Conservation (phyloP, 2,329 filamentous ascomycete genomes). For the Xylaria digitata region DNA sequence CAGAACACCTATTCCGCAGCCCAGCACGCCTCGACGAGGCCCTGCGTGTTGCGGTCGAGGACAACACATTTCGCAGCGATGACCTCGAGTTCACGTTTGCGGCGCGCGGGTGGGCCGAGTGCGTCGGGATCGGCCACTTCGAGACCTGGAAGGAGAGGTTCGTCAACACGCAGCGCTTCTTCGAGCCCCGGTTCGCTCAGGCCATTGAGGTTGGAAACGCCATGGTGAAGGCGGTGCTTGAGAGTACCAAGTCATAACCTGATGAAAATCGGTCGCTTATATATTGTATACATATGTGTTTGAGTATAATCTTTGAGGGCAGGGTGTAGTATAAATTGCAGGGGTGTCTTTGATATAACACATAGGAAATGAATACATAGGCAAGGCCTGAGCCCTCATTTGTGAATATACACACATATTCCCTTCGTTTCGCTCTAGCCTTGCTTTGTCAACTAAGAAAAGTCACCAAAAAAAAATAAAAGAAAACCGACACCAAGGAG, state of each 20-base stretch:
- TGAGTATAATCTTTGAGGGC: no score
- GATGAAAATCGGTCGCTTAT: not conserved
- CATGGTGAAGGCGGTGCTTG: constrained; percentile 96
- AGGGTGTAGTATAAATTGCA: no score
- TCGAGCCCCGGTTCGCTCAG: constrained; percentile 88
- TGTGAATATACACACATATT: no score
- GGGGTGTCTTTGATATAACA: no score
- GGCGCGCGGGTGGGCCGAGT: constrained; percentile 94
- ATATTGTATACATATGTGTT: no score
- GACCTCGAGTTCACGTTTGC: constrained; percentile 98
- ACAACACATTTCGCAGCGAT: constrained; percentile 92
- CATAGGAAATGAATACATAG: no score
- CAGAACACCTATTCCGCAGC: constrained; percentile 93
- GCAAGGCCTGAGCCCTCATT: no score
- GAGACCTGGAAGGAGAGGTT: constrained; percentile 94
- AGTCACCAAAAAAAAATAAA: no score
- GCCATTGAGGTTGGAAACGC: constrained; percentile 90
- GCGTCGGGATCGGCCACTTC: constrained; percentile 90
- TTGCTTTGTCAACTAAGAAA: not conserved
- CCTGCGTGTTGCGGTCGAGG: constrained; percentile 85
- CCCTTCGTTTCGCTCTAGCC: no score
- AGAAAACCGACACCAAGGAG: no score
- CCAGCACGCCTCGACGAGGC: constrained; percentile 83
- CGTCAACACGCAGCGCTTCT: constrained; percentile 88
- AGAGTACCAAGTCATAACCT: constrained; percentile 69